A percentile compares a stretch with the other conserved stretches of the same genome.
Conservation (phyloP, 345 rosid species). For the Citrus unshiu region DNA sequence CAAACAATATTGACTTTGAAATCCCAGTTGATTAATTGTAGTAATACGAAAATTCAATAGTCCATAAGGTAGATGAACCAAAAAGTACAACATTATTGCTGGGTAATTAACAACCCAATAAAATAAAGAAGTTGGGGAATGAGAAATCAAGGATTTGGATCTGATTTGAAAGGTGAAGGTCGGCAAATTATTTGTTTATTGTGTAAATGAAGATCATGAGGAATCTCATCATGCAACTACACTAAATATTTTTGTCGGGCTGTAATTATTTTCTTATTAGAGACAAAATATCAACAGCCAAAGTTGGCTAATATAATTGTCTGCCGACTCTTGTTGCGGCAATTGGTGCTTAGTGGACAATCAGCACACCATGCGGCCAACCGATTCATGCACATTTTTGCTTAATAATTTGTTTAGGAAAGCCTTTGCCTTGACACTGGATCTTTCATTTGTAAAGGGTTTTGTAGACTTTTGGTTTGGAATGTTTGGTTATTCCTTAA, state of each 20-base stretch:
- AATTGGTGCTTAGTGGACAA: conserved; percentile 13
- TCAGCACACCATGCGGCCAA: conserved; percentile 2
- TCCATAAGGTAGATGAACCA: neutral
- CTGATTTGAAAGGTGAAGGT: conserved; percentile 30
- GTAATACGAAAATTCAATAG: neutral
- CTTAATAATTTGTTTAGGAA: neutral
- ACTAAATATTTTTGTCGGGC: conserved; percentile 4
- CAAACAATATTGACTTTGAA: conserved; percentile 5
- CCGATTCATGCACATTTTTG: neutral
- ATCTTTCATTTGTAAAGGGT: neutral
- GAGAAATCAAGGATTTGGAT: conserved; percentile 38
- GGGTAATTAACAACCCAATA: neutral
- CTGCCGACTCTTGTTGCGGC: conserved; percentile 7
- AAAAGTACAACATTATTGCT: neutral
- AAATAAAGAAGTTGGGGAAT: conserved; percentile 8
- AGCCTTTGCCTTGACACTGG: neutral
- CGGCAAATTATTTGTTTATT: conserved; percentile 18
- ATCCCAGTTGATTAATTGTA: neutral
- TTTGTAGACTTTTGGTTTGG: neutral
- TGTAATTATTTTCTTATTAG: conserved; percentile 6
- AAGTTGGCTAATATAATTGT: conserved; percentile 9
- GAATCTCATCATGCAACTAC: conserved; percentile 29
- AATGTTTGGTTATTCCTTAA: neutral
- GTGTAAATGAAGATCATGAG: conserved; percentile 12
- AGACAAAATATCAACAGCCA: conserved; percentile 17